These are phyloP conservation scores for Pseudocercospora macadamiae DNA, from an alignment of 2,329 filamentous ascomycete genomes.

Conservation along the genomic window DNA sequence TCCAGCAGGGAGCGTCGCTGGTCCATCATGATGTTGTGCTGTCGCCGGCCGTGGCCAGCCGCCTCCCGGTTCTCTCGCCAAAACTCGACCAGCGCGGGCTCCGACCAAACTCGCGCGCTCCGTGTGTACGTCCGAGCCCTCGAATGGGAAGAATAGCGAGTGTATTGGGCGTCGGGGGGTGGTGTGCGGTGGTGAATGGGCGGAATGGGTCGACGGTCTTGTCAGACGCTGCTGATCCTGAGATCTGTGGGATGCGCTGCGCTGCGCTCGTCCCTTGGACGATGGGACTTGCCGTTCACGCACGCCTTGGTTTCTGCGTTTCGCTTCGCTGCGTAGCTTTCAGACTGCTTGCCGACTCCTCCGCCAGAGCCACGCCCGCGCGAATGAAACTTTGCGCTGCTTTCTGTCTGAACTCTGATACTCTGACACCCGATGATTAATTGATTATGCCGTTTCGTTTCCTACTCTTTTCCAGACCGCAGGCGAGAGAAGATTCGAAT, in stretches of 20 bases:
- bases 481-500: slow-evolving; percentile 2
- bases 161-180: slow-evolving; percentile 1
- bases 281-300: no score
- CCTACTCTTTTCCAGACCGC: neutral
- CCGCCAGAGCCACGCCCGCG: neutral
- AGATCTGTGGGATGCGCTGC: neutral
- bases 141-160: slow-evolving; percentile 9
- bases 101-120: neutral
- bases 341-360: neutral
- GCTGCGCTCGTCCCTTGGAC: neutral
- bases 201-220: neutral
- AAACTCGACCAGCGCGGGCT: slow-evolving; percentile 7
- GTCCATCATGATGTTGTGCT: slow-evolving; percentile 27
- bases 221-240: neutral
- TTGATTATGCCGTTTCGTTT: neutral
- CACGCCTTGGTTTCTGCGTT: no score
- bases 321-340: neutral
- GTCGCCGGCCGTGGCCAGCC: slow-evolving; percentile 27
- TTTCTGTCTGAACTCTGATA: neutral
- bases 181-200: neutral
- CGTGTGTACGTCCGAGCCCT: neutral
- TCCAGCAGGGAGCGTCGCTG: slow-evolving; percentile 33
- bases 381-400: neutral
- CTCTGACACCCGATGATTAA: neutral
- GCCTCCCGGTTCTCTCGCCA: slow-evolving; percentile 20